Percentiles rank a stretch among this genome's conserved stretches.
Evolutionary conservation across 1,284 basidiomycete species (phyloP).

Genomic region (Irpex sp.): DNA sequence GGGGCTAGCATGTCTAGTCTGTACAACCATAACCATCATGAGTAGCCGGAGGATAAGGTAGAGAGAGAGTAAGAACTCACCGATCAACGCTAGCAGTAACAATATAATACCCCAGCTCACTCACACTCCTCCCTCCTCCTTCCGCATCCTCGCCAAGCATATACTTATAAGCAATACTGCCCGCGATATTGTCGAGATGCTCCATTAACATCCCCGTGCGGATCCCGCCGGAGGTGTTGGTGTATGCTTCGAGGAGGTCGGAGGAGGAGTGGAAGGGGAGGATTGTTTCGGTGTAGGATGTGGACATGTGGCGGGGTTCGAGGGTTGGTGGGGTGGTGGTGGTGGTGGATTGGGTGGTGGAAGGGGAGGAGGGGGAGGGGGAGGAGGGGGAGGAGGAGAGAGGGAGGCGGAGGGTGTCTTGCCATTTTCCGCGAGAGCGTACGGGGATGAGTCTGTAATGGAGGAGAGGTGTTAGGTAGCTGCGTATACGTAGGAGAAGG

Average conservation of each 20-base stretch:
- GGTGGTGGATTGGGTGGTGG: too few species aligned
- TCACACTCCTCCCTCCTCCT: conserved; percentile 29
- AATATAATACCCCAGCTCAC: conserved; percentile 69
- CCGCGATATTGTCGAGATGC: conserved; percentile 77
- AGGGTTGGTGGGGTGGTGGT: not conserved
- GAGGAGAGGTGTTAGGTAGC: too few species aligned
- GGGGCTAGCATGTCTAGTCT: conserved; percentile 63
- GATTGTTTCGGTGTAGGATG: conserved; percentile 61
- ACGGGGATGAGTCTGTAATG: not conserved
- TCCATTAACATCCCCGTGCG: conserved; percentile 70
- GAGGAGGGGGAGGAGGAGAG: not conserved
- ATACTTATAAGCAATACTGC: conserved; percentile 79
- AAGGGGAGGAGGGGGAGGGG: not conserved
- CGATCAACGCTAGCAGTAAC: conserved; percentile 81
- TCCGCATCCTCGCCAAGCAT: too few species aligned
- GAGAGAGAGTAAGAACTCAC: too few species aligned
- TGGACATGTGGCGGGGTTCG: conserved; percentile 53
- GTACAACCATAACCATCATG: not conserved
- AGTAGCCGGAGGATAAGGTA: too few species aligned
- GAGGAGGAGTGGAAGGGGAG: conserved; percentile 59
- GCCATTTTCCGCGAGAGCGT: not conserved
- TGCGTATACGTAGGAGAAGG: not conserved
- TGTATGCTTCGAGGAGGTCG: conserved; percentile 58
- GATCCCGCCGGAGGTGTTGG: conserved; percentile 64
- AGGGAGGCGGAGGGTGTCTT: not conserved